These are phyloP conservation scores for Lentinula novae-zelandiae DNA, from an alignment of 1,284 basidiomycete species.

Conservation along the genomic window DNA sequence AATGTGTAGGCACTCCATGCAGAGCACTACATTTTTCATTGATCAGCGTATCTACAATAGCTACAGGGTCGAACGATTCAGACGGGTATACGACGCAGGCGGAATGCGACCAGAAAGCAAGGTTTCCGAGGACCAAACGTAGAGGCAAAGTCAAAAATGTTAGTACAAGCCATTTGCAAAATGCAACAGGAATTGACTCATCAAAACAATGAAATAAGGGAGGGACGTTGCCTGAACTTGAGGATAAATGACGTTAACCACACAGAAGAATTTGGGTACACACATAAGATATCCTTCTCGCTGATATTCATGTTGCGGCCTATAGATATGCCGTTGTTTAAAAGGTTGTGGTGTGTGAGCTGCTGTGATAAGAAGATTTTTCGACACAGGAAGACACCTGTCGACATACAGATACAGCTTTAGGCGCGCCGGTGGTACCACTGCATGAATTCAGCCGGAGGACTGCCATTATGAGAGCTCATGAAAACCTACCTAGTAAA, in stretches of 20 bases:
- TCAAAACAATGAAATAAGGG: conserved; percentile 87
- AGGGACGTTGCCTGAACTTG: conserved; percentile 63
- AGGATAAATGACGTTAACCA: background rate
- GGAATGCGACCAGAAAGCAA: conserved; percentile 76
- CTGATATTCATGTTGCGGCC: conserved; percentile 69
- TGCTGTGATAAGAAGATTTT: conserved; percentile 22
- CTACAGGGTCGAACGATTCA: conserved; percentile 56
- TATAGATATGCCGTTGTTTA: conserved; percentile 76
- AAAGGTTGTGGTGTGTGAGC: conserved; percentile 73
- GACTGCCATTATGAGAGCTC: no score
- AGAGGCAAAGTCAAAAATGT: conserved; percentile 11
- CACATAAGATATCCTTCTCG: conserved; percentile 66
- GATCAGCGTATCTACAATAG: conserved; percentile 64
- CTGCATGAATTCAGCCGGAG: conserved; percentile 30
- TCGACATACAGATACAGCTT: conserved; percentile 66
- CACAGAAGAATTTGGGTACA: conserved; percentile 8
- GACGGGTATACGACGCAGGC: conserved; percentile 75
- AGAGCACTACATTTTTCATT: conserved; percentile 72
- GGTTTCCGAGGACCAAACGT: conserved; percentile 80
- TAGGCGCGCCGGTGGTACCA: conserved; percentile 76
- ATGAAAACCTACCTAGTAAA: conserved; percentile 62
- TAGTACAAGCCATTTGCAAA: conserved; percentile 8
- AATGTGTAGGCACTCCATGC: conserved; percentile 85
- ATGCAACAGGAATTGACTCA: conserved; percentile 40
- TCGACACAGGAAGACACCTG: background rate